phyloP scores from a whole-genome alignment of 164 flowering plant genomes.

The Vitis riparia region DNA sequence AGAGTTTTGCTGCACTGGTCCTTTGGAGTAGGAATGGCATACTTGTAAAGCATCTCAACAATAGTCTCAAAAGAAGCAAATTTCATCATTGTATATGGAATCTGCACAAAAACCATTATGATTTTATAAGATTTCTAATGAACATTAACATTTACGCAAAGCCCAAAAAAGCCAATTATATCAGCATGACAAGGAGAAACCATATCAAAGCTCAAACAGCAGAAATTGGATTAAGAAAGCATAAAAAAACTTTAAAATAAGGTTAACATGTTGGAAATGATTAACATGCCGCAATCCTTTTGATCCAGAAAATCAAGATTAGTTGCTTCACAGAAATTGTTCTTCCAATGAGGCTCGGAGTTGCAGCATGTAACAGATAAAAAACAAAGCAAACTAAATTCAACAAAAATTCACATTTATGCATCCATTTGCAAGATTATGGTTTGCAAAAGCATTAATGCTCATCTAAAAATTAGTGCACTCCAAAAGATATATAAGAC shows the following conservation, averaged over 20 bases:
- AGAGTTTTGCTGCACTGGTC: slow-evolving; percentile 65
- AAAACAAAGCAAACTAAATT: too few species aligned
- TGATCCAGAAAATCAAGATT: not conserved
- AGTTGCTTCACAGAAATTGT: not conserved
- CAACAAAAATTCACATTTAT: too few species aligned
- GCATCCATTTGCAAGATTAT: too few species aligned
- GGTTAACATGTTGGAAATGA: not conserved
- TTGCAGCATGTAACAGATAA: too few species aligned
- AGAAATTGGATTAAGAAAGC: not conserved
- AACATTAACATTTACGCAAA: not conserved
- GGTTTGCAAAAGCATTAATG: too few species aligned
- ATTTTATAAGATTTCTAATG: not conserved
- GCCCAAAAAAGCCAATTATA: not conserved
- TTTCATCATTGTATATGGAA: slow-evolving; percentile 92
- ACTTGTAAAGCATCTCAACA: slow-evolving; percentile 74
- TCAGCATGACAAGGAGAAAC: not conserved
- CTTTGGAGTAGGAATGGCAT: slow-evolving; percentile 70
- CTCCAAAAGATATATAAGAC: too few species aligned
- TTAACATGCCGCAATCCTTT: not conserved
- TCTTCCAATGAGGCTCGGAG: too few species aligned
- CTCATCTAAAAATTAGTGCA: too few species aligned
- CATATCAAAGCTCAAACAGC: not conserved
- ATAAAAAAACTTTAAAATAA: not conserved
- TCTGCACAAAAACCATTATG: slow-evolving; percentile 37
- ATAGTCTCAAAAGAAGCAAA: slow-evolving; percentile 89